These are phyloP conservation scores for Tricholoma furcatifolium DNA, from an alignment of 768 basidiomycete species.

Conservation along the genomic window DNA sequence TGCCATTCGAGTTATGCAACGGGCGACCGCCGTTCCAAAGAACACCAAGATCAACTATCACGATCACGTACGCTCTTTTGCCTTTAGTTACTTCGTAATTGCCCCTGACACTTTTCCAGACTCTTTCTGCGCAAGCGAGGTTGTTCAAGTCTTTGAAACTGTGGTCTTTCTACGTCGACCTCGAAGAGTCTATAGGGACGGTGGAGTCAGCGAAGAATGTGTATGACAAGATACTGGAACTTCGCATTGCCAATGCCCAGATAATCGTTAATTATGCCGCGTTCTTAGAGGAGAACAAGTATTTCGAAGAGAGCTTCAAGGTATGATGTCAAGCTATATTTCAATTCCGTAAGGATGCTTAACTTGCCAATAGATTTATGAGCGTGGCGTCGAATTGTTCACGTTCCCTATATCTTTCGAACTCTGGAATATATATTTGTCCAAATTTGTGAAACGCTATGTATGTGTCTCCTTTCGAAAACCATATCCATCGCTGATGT, in stretches of 20 bases:
- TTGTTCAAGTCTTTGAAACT: conserved; percentile 97
- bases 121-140: conserved; percentile 81
- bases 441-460: conserved; percentile 96
- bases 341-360: conserved; percentile 5
- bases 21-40: conserved; percentile 89
- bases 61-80: conserved; percentile 68
- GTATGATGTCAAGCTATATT: conserved; percentile 32
- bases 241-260: conserved; percentile 97
- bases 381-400: conserved; percentile 95
- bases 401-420: conserved; percentile 98
- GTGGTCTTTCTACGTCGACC: conserved; percentile 98
- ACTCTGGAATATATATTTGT: conserved; percentile 98
- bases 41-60: conserved; percentile 91
- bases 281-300: conserved; percentile 96
- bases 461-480: conserved; percentile 42
- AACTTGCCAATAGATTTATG: conserved; percentile 69
- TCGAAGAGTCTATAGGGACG: conserved; percentile 95
- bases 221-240: conserved; percentile 94
- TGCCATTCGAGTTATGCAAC: conserved; percentile 92
- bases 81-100: not conserved
- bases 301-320: conserved; percentile 99
- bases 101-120: conserved; percentile 36
- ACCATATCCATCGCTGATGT: not conserved
- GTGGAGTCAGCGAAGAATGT: conserved; percentile 89
- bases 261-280: conserved; percentile 96